Conservation (phyloP, 2,329 filamentous ascomycete species). For the Trichophyton benhamiae region DNA sequence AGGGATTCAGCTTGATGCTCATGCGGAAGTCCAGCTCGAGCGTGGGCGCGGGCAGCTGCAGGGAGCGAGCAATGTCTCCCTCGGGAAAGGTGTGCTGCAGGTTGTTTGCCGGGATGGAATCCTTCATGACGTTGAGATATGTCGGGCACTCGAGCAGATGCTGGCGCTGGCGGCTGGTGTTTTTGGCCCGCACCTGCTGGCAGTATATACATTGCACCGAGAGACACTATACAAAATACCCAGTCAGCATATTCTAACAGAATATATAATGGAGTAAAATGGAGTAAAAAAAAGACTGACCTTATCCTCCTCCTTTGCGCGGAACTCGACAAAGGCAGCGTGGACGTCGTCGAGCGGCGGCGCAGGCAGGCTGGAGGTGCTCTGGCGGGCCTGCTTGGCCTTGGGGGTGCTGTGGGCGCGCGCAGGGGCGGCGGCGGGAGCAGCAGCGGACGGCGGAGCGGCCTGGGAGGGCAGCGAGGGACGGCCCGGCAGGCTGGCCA, state of each 20-base stretch:
- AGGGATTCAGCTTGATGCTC: slow-evolving; percentile 41
- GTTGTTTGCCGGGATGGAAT: slow-evolving; percentile 41
- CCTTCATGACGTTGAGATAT: slow-evolving; percentile 42
- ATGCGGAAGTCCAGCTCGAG: slow-evolving; percentile 43
- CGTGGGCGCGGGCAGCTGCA: slow-evolving; percentile 36
- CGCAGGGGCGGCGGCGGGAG: slow-evolving; percentile 21
- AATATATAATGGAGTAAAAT: background rate
- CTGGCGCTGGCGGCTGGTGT: slow-evolving; percentile 39
- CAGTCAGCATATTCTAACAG: slow-evolving; percentile 5
- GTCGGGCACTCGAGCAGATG: slow-evolving; percentile 39
- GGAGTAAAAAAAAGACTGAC: slow-evolving; percentile 14
- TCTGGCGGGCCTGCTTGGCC: slow-evolving; percentile 24
- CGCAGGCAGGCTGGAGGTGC: slow-evolving; percentile 32
- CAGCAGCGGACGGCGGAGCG: slow-evolving; percentile 21
- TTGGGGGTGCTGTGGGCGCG: slow-evolving; percentile 29
- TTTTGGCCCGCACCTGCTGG: slow-evolving; percentile 39
- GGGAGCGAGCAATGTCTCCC: slow-evolving; percentile 36
- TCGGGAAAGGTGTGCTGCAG: slow-evolving; percentile 40
- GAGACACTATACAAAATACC: slow-evolving; percentile 28
- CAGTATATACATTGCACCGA: slow-evolving; percentile 41
- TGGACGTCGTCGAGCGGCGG: slow-evolving; percentile 39
- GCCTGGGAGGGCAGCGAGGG: slow-evolving; percentile 30
- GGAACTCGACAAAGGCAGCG: slow-evolving; percentile 38
- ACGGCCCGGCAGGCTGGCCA: slow-evolving; percentile 30
- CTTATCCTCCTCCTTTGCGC: slow-evolving; percentile 37